Evolutionary conservation across 345 rosid genomes (phyloP), one percentile per base, ranked within the genome.

Genomic region (Dipteronia sinensis): DNA sequence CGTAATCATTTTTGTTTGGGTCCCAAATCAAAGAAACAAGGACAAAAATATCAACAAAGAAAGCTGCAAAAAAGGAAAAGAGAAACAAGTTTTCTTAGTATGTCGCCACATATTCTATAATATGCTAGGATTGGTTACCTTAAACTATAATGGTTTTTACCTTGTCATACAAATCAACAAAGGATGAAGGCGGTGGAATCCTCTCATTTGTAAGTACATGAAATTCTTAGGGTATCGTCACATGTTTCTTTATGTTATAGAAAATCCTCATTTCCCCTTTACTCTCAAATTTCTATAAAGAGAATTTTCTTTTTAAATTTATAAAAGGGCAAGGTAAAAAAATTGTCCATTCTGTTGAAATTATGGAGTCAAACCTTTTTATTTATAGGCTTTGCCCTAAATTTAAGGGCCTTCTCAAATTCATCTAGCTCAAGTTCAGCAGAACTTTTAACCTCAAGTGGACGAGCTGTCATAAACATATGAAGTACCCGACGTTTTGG

Each of bases 381-480:
- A n/a, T n/a, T n/a, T n/a, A 97, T 78, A 82, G 98, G 97, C 86
- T 89, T 94, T 42, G 99, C 99, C 88, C n/a, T 97, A 80, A 97
- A 97, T 77, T 89, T 97, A 53, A 98, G 98, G 19, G 88, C 86
- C 81, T 93, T 97, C 83, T 92, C 97, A 63, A 96, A 89, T 77
- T 90, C 98, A 75, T 92, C 99, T 73, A 84, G 91, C 86, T 92
- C 97, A 67, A 92, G 89, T 81, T 97, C 99, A 6, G 82, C 79
- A 56, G 97, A 91, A 81, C 91, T 91, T 87, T 97, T 94, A 78
- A 88, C 89, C 53, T 25, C 83, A 47, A 89, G 77, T 68, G 96
- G 95, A 67, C 99, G 98, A 59, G 98, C 98, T 90, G 98, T 89
- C 79, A 94, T 71, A 76, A 89, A 88, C 79, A 98, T 94, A 42